A percentile compares a stretch with the other conserved stretches of the same genome.
phyloP scores from a whole-genome alignment of 2,329 filamentous ascomycete species.

The Cercospora brassicicola region DNA sequence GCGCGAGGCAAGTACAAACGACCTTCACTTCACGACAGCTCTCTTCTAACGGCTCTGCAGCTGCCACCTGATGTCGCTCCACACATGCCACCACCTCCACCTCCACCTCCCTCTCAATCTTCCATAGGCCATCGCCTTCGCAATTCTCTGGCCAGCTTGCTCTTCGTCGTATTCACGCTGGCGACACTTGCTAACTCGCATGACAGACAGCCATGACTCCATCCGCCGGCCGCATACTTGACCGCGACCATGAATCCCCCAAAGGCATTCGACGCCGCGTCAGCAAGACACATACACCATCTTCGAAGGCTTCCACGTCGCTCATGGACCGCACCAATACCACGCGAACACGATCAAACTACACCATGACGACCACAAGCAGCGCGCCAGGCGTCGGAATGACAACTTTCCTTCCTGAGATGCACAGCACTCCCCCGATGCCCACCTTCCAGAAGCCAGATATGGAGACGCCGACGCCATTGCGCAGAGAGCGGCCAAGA shows the following conservation, averaged over 20 bases:
- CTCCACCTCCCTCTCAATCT: background rate
- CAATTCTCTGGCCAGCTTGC: conserved; percentile 17
- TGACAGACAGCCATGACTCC: conserved; percentile 25
- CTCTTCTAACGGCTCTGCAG: background rate
- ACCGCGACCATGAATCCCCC: conserved; percentile 20
- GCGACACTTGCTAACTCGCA: conserved; percentile 4
- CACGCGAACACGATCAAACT: conserved; percentile 15
- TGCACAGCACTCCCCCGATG: conserved; percentile 36
- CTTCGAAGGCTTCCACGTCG: conserved; percentile 18
- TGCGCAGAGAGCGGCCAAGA: conserved; percentile 4
- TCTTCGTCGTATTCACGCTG: conserved; percentile 8
- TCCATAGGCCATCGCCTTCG: conserved; percentile 10
- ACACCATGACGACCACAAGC: conserved; percentile 23
- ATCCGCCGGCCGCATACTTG: conserved; percentile 17
- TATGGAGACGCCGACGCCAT: conserved; percentile 17
- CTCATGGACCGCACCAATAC: conserved; percentile 29
- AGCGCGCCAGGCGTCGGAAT: conserved; percentile 12
- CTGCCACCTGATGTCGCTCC: background rate
- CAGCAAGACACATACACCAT: conserved; percentile 22
- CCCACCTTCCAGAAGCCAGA: conserved; percentile 35
- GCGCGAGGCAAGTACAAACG: background rate
- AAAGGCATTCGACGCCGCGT: conserved; percentile 22
- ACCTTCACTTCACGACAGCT: background rate
- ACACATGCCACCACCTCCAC: background rate
- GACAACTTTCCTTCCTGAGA: conserved; percentile 33